phyloP scores from a whole-genome alignment of 768 basidiomycete species.

The Rhizopogon rudus region DNA sequence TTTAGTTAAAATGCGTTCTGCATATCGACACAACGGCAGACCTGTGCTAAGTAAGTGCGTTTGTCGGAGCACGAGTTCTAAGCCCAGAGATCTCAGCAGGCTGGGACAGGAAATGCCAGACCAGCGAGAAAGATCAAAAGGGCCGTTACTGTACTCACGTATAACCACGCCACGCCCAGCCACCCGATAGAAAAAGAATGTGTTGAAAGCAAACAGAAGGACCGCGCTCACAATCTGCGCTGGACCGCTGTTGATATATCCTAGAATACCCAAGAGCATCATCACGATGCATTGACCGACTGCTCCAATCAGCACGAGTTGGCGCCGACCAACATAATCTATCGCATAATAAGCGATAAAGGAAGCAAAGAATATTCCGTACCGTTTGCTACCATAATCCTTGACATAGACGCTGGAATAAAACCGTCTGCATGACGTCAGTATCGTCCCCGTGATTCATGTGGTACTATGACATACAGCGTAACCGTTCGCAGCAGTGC shows the following conservation, averaged over 20 bases:
- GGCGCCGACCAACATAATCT: conserved; percentile 44
- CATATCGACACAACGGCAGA: background rate
- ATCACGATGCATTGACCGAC: conserved; percentile 27
- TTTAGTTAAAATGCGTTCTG: background rate
- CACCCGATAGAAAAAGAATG: conserved; percentile 33
- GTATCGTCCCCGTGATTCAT: background rate
- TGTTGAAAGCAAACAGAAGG: conserved; percentile 30
- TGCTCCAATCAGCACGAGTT: conserved; percentile 41
- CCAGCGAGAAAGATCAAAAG: background rate
- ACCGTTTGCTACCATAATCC: conserved; percentile 30
- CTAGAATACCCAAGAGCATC: conserved; percentile 22
- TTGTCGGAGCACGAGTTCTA: conserved; percentile 23
- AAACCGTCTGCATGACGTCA: conserved; percentile 4
- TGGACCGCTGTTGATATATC: conserved; percentile 15
- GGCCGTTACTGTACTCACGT: conserved; percentile 3
- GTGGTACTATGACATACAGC: conserved; percentile 1
- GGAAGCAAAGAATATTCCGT: conserved; percentile 41
- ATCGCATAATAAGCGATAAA: conserved; percentile 44
- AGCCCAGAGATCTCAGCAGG: conserved; percentile 27
- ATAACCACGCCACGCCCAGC: conserved; percentile 34
- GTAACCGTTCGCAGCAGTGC: conserved; percentile 3
- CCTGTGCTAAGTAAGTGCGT: conserved; percentile 23
- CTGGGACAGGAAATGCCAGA: conserved; percentile 2
- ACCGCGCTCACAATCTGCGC: conserved; percentile 20
- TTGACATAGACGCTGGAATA: conserved; percentile 16